Conservation (phyloP, 345 rosid species). For the Salix exigua region DNA sequence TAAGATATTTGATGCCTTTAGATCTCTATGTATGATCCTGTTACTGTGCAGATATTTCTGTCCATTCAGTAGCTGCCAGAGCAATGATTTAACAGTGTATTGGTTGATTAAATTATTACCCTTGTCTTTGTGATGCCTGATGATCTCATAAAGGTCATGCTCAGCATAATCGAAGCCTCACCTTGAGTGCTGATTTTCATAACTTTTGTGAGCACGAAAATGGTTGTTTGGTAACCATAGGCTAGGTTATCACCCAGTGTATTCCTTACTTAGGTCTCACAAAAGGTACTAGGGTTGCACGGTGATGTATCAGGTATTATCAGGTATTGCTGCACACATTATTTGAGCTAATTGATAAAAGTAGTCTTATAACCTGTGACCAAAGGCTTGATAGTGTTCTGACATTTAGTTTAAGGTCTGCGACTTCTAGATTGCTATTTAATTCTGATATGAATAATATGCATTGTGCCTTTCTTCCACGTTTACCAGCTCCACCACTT, state of each 20-base stretch:
- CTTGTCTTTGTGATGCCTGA: constrained; percentile 89
- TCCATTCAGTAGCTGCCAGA: constrained; percentile 98
- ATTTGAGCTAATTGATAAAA: constrained; percentile 7
- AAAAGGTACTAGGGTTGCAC: not conserved
- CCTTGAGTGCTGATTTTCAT: not conserved
- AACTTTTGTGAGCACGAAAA: not conserved
- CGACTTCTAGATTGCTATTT: too few relatives aligned
- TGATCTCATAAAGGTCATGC: constrained; percentile 91
- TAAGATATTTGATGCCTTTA: constrained; percentile 96
- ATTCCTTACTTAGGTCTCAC: not conserved
- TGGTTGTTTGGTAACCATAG: not conserved
- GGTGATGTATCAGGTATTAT: not conserved
- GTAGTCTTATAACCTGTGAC: too few relatives aligned
- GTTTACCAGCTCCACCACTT: too few relatives aligned
- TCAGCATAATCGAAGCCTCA: constrained; percentile 82
- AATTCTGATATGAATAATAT: too few relatives aligned
- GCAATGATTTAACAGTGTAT: constrained; percentile 86
- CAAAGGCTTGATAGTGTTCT: too few relatives aligned
- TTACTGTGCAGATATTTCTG: constrained; percentile 94
- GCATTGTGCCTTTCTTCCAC: too few relatives aligned
- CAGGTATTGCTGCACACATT: not conserved
- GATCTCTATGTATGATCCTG: constrained; percentile 97
- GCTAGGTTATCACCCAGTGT: not conserved
- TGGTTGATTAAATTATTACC: constrained; percentile 56
- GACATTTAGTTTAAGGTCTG: too few relatives aligned